Evolutionary conservation across 495 filamentous ascomycete species (phyloP), one percentile per base, ranked within the genome.

Genomic region (Xylaria venustula): DNA sequence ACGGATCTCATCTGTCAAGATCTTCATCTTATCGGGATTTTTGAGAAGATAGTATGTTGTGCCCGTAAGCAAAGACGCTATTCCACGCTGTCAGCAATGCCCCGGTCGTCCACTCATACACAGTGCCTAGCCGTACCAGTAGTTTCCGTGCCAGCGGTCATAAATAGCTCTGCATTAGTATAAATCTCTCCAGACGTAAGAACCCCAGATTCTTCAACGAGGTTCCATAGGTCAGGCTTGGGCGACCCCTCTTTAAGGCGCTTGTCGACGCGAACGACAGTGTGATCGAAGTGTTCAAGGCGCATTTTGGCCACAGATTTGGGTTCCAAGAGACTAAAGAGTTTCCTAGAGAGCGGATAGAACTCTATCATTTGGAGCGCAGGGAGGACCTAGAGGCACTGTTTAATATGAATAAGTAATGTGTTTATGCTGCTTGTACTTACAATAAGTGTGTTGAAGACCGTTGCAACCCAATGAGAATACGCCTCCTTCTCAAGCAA

Each of bases 41-140:
- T 64, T 78, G 0, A 82, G 58, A 0, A 88, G 73, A 26, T 79
- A 74, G 52, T 80, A 87, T 0, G 81, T 82, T 0, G 76, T 69
- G 0, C 76, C 79, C 0, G 77, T 74, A 17, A 89, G 70, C 2
- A 80, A 45, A 22, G 60, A 57, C 1, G 57, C 57, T 60, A 41
- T 37, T 11, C 4, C 19, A 20, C 12, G 36, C 5, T 7, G 36
- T 58, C 54, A 40, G 12, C 30, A 28, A 8, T 49, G 3, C 22
- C 20, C 4, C 11, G 1, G n/a, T n/a, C n/a, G n/a, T n/a, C n/a
- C 15, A 5, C 14, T 4, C 8, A 17, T n/a, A n/a, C 30, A 47
- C 19, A 8, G 22, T 40, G 34, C 28, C 12, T 15, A 4, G 28
- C 26, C 55, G 37, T n/a, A 49, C 57, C 57, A 11, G 47, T 60